Conservation (phyloP, 768 basidiomycete genomes). For the Suillus spraguei region DNA sequence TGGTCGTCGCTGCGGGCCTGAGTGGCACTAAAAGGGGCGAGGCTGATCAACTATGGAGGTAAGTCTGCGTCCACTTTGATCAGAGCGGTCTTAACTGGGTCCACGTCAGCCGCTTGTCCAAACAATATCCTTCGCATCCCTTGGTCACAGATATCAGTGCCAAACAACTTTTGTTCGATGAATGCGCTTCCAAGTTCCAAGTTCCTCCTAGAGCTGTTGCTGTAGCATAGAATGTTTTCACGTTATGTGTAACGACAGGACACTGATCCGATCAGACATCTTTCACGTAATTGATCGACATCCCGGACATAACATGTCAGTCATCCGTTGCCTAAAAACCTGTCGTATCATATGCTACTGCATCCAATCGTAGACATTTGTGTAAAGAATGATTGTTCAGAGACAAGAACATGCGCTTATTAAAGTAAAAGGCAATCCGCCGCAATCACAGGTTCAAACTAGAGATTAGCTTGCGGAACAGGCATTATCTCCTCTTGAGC, state of each 20-base stretch:
- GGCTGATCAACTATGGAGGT: conserved; percentile 72
- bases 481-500: background rate
- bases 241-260: too few species aligned
- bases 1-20: conserved; percentile 64
- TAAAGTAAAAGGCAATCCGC: background rate
- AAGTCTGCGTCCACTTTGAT: conserved; percentile 30
- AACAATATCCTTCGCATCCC: conserved; percentile 69
- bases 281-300: too few species aligned
- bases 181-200: conserved; percentile 55
- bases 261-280: too few species aligned
- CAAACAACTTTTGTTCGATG: conserved; percentile 69
- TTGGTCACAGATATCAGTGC: conserved; percentile 60
- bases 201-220: conserved; percentile 55
- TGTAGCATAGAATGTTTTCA: conserved; percentile 4
- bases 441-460: background rate
- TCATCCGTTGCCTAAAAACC: background rate
- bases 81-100: conserved; percentile 13
- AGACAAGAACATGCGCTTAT: background rate
- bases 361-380: background rate
- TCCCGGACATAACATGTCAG: background rate
- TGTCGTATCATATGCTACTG: background rate
- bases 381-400: background rate
- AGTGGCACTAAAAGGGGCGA: conserved; percentile 59
- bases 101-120: conserved; percentile 40
- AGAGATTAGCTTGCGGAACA: background rate